These are phyloP conservation scores for Magnaporthales sp. DNA, from an alignment of 2,329 filamentous ascomycete genomes.

Conservation along the genomic window DNA sequence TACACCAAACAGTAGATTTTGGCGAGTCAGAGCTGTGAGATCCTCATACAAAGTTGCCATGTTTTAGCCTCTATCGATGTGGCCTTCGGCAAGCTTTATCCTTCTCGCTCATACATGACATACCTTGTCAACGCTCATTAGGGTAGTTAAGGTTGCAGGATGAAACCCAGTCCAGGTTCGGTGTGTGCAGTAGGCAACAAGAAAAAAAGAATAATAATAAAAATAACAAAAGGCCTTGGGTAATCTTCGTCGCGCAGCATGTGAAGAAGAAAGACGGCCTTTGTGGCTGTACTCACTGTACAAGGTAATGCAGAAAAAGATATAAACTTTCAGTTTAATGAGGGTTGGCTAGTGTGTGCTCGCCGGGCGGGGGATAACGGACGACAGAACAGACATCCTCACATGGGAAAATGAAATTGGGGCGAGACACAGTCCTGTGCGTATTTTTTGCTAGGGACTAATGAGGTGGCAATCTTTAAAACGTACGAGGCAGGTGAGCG, in stretches of 20 bases:
- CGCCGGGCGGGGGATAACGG: not conserved
- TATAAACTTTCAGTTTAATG: not conserved
- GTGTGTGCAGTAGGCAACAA: not conserved
- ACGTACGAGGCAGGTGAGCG: not conserved
- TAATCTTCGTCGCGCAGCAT: too few relatives aligned
- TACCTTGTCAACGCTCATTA: not conserved
- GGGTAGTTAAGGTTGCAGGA: not conserved
- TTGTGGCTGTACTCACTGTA: too few relatives aligned
- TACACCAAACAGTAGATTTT: not conserved
- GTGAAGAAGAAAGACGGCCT: not conserved
- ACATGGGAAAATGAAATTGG: not conserved
- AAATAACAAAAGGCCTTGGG: too few relatives aligned
- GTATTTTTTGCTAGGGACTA: not conserved
- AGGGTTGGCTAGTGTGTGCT: not conserved
- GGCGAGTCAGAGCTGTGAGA: not conserved
- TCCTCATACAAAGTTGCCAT: not conserved
- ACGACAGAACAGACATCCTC: not conserved
- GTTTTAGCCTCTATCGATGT: not conserved
- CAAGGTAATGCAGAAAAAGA: too few relatives aligned
- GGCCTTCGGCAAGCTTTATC: not conserved
- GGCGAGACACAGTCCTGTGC: not conserved
- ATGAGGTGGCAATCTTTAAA: not conserved
- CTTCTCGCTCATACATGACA: not conserved
- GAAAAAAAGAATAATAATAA: too few relatives aligned
- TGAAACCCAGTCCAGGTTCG: not conserved